Percentiles rank a stretch among this genome's conserved stretches.
These are phyloP conservation scores for Backusella parvicylindrica DNA, from an alignment of 192 early-diverging fungal species.

Conservation along the genomic window DNA sequence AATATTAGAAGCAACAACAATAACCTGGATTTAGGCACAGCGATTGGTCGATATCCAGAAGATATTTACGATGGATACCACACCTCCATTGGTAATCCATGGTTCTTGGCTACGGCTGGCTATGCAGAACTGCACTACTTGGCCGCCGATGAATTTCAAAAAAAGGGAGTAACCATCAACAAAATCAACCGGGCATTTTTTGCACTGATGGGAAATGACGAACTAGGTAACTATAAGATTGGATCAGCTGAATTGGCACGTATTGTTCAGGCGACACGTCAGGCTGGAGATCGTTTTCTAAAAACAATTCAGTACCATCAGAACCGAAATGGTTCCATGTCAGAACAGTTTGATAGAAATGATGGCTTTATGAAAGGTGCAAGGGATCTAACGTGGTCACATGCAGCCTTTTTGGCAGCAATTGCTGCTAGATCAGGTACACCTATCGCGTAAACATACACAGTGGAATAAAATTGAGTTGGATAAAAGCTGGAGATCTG, in stretches of 20 bases:
- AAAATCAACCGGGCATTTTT: conserved; percentile 36
- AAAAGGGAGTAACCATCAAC: conserved; percentile 22
- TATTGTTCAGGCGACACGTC: conserved; percentile 34
- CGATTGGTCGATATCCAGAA: conserved; percentile 72
- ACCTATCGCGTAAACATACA: not conserved
- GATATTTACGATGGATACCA: conserved; percentile 71
- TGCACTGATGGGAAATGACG: conserved; percentile 6
- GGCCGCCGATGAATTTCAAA: conserved; percentile 28
- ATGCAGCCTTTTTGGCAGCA: conserved; percentile 55
- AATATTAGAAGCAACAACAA: conserved; percentile 31
- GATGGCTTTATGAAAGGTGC: conserved; percentile 63
- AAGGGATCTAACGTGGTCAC: conserved; percentile 68
- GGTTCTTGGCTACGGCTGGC: conserved; percentile 62
- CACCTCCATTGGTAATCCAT: conserved; percentile 63
- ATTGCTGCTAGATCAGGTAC: conserved; percentile 19
- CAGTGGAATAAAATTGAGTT: not conserved
- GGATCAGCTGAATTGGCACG: conserved; percentile 15
- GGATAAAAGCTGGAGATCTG: too few species aligned
- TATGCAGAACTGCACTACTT: conserved; percentile 63
- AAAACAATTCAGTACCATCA: conserved; percentile 50
- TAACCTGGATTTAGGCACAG: conserved; percentile 32
- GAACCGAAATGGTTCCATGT: conserved; percentile 45
- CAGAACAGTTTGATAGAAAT: conserved; percentile 60
- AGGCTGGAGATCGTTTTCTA: conserved; percentile 55
- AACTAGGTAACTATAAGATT: not conserved